Percentiles rank a stretch among this genome's conserved stretches.
phyloP scores from a whole-genome alignment of 352 stramenopile genomes.

The Salisapilia sapeloensis region DNA sequence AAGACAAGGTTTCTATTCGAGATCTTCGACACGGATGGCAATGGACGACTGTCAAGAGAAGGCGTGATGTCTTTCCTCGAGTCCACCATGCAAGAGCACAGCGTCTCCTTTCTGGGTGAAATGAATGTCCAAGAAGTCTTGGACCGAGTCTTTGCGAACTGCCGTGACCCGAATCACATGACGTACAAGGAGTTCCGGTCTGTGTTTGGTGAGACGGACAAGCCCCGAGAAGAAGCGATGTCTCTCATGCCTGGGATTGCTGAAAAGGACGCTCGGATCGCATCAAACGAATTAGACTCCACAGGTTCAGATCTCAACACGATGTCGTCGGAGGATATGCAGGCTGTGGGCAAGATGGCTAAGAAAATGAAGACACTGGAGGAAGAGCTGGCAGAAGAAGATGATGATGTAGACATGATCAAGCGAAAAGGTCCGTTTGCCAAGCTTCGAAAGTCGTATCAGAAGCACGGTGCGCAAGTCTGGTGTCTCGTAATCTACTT shows the following conservation, averaged over 20 bases:
- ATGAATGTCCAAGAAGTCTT: constrained; percentile 29
- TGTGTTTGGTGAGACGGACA: constrained; percentile 17
- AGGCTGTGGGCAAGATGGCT: neutral
- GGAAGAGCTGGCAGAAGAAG: neutral
- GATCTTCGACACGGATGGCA: constrained; percentile 31
- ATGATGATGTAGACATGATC: neutral
- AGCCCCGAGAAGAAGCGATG: constrained; percentile 10
- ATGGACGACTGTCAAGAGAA: constrained; percentile 21
- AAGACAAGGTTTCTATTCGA: constrained; percentile 53
- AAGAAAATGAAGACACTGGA: neutral
- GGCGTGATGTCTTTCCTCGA: constrained; percentile 39
- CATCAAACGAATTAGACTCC: no score
- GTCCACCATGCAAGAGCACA: constrained; percentile 28
- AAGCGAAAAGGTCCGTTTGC: neutral
- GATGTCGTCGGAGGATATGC: no score
- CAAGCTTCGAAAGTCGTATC: constrained; percentile 12
- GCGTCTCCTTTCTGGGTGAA: constrained; percentile 27
- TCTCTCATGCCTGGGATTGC: neutral
- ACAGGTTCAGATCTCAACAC: no score
- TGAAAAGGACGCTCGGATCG: neutral
- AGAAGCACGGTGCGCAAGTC: constrained; percentile 29
- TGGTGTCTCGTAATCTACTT: constrained; percentile 28
- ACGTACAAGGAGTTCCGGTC: constrained; percentile 32
- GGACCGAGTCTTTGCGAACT: constrained; percentile 26
- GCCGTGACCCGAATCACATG: constrained; percentile 19